Percentiles rank a stretch among this genome's conserved stretches.
Evolutionary conservation across 257 asterid species (phyloP).

Genomic region (Jasminum sambac): DNA sequence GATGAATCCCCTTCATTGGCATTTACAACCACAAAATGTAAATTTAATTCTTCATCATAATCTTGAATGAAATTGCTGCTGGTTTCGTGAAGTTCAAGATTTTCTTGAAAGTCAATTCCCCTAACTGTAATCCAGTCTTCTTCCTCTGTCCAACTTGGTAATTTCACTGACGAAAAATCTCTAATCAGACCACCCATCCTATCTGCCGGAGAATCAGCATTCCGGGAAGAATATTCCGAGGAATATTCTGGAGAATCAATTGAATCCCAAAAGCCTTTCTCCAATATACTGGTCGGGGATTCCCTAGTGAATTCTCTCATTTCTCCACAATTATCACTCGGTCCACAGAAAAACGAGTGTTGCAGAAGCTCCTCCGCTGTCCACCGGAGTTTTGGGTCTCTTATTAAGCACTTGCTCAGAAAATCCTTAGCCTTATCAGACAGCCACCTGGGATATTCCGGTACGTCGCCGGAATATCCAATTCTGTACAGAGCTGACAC

Average conservation of each 20-base stretch:
- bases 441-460: slow-evolving; percentile 57
- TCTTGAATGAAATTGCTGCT: slow-evolving; percentile 15
- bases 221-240: slow-evolving; percentile 28
- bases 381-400: slow-evolving; percentile 55
- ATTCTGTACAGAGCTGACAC: slow-evolving; percentile 68
- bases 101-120: slow-evolving; percentile 38
- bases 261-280: slow-evolving; percentile 71
- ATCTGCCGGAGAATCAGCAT: slow-evolving; percentile 35
- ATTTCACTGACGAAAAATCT: slow-evolving; percentile 15
- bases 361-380: slow-evolving; percentile 61
- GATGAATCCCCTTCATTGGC: slow-evolving; percentile 30
- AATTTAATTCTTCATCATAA: slow-evolving; percentile 14
- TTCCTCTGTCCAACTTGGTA: slow-evolving; percentile 46
- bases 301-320: slow-evolving; percentile 22
- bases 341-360: slow-evolving; percentile 55
- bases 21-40: neutral
- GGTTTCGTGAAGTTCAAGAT: neutral
- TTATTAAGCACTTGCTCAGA: slow-evolving; percentile 52
- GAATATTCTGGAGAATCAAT: slow-evolving; percentile 37
- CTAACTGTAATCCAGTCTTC: slow-evolving; percentile 73
- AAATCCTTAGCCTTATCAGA: slow-evolving; percentile 56
- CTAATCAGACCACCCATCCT: slow-evolving; percentile 48
- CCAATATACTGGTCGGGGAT: slow-evolving; percentile 77
- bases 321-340: slow-evolving; percentile 15
- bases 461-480: slow-evolving; percentile 57